Evolutionary conservation across 192 early-diverging fungal genomes (phyloP).

Genomic region (Backusella parvicylindrica): DNA sequence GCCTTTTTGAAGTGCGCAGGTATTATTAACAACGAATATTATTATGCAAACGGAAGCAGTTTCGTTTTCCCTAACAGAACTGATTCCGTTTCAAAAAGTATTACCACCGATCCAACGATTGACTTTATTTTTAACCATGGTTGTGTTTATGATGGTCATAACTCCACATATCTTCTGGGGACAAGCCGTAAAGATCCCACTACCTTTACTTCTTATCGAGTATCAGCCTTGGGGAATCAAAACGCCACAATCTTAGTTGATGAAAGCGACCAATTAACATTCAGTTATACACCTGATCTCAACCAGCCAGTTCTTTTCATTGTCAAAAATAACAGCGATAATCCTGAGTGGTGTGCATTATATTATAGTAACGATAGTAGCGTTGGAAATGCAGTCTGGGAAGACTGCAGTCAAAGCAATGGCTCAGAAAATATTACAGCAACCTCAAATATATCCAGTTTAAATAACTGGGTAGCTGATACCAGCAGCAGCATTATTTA

Average conservation of each 20-base stretch:
- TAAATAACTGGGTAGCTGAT: background rate
- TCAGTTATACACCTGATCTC: background rate
- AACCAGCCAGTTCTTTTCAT: background rate
- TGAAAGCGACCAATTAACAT: background rate
- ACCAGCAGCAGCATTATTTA: background rate
- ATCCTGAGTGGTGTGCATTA: background rate
- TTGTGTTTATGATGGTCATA: background rate
- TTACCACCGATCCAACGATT: background rate
- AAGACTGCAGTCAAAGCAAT: background rate
- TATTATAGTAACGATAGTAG: background rate
- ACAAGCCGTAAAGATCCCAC: background rate
- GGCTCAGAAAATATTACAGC: background rate
- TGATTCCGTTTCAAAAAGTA: background rate
- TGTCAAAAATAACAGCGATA: background rate
- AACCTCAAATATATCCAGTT: background rate
- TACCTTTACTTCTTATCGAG: background rate
- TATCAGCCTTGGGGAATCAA: background rate
- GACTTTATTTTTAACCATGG: background rate
- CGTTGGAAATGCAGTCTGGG: background rate
- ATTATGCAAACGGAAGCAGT: background rate
- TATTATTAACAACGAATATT: background rate
- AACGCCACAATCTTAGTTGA: background rate
- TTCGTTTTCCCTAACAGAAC: background rate
- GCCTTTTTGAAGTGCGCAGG: background rate
- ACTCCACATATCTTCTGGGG: background rate